These are phyloP conservation scores for Candida sp. DNA, from an alignment of 1,139 yeast genomes.

Conservation along the genomic window DNA sequence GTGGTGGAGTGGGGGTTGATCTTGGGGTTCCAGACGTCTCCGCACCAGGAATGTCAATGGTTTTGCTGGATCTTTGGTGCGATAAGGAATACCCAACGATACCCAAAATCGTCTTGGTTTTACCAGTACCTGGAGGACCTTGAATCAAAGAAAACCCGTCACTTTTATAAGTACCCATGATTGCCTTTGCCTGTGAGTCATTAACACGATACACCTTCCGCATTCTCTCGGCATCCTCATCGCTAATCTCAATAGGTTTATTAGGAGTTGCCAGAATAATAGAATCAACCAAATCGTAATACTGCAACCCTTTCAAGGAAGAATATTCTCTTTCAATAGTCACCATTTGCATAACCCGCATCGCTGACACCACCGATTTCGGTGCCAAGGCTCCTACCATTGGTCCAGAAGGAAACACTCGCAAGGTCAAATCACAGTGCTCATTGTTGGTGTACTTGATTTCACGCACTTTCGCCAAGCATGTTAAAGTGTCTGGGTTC, in stretches of 20 bases:
- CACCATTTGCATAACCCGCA: conserved; percentile 83
- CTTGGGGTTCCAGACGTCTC: conserved; percentile 8
- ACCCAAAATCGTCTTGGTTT: conserved; percentile 95
- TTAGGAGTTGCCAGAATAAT: conserved; percentile 73
- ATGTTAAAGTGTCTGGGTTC: conserved; percentile 38
- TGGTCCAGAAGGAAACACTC: conserved; percentile 60
- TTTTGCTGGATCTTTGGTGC: conserved; percentile 25
- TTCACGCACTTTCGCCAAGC: conserved; percentile 81
- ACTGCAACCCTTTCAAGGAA: conserved; percentile 79
- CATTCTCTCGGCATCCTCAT: conserved; percentile 41
- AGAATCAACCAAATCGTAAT: conserved; percentile 71
- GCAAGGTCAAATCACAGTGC: conserved; percentile 70
- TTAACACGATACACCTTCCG: conserved; percentile 64
- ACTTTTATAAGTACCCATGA: conserved; percentile 67
- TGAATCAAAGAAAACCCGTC: conserved; percentile 91
- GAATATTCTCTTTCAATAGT: conserved; percentile 94
- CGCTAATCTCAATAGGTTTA: conserved; percentile 33
- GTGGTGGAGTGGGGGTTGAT: conserved; percentile 25
- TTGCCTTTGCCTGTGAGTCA: conserved; percentile 89
- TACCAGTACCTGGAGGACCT: conserved; percentile 99
- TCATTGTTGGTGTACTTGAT: conserved; percentile 70
- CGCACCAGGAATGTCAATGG: conserved; percentile 30
- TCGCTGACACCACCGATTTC: conserved; percentile 62
- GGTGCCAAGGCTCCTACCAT: conserved; percentile 65
- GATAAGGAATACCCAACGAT: conserved; percentile 79